These are phyloP conservation scores for Takashimella tepidaria DNA, from an alignment of 1,284 basidiomycete genomes.

Conservation along the genomic window DNA sequence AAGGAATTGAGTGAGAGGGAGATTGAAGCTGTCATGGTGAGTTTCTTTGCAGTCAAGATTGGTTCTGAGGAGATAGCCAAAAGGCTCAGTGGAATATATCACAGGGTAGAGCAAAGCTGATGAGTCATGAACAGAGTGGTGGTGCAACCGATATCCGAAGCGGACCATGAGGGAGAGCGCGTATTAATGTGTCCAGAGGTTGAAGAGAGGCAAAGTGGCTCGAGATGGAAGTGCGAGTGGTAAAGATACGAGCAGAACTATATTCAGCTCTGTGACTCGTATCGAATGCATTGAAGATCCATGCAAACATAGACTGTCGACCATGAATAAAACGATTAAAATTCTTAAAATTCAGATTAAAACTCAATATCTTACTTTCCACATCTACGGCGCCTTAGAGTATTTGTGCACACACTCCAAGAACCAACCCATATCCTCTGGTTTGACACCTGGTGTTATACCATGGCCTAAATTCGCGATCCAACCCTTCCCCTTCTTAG, in stretches of 20 bases:
- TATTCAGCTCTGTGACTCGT: no score
- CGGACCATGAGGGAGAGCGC: slow-evolving; percentile 21
- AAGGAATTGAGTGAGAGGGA: slow-evolving; percentile 62
- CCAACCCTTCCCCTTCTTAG: slow-evolving; percentile 59
- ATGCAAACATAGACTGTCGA: no score
- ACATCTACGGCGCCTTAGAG: slow-evolving; percentile 15
- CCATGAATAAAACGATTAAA: no score
- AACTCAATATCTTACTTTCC: neutral
- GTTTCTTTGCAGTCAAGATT: slow-evolving; percentile 28
- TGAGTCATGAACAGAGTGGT: slow-evolving; percentile 56
- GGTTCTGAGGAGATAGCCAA: neutral
- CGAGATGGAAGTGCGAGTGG: no score
- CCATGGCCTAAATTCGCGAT: slow-evolving; percentile 97
- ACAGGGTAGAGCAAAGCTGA: slow-evolving; percentile 1
- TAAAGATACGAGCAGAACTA: no score
- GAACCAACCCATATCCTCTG: slow-evolving; percentile 84
- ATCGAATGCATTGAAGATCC: neutral
- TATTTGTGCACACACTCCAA: slow-evolving; percentile 87
- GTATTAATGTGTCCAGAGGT: neutral
- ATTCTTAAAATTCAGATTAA: neutral
- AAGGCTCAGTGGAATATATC: neutral
- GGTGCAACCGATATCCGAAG: slow-evolving; percentile 54
- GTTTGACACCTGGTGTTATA: slow-evolving; percentile 91
- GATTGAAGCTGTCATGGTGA: slow-evolving; percentile 72
- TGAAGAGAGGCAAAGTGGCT: no score